Evolutionary conservation across 2,329 filamentous ascomycete genomes (phyloP), one percentile per base, ranked within the genome.

Genomic region (Ceratocystis colombiana): DNA sequence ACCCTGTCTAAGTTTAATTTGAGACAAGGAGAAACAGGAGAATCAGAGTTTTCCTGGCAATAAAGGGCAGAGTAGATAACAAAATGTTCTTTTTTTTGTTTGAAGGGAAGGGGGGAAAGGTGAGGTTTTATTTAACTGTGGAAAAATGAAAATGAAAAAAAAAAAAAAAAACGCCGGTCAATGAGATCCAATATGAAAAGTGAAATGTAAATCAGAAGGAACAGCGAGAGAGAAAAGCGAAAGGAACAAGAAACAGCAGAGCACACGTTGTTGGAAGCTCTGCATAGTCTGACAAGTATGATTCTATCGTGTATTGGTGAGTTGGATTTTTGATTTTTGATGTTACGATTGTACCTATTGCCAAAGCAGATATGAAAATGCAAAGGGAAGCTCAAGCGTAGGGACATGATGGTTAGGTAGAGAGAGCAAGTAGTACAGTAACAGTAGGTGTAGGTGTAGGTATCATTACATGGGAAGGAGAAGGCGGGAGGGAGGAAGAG

Each of bases 391-490:
- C 37, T 41, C 20, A 57, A 33, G 57, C 28, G 15, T 37, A 28
- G 46, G 6, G 41, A 5, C 12, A 55, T 44, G 22, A 53, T 17
- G 20, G 25, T 7, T 33, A 33, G 30, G 30, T 33, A 33, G 30
- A 33, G 30, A 33, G 30, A 33, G 22, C 33, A 64, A 30, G n/a
- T 28, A 37, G 6, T 28, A 37, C 25, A 7, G 15, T 59, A 41
- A 20, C 8, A 17, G 28, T n/a, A 25, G 44, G 30, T 41, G 12
- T 33, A 53, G 30, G 62, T 55, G 12, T 33, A 53, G 30, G 62
- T 55, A 64, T 64, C 46, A 33, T 64, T 55, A 55, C 62, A 62
- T 53, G n/a, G 46, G 30, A 41, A 41, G 45, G 45, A 48, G 45
- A 48, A 12, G 2, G 17, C 10, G 17, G 25, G 30, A 64, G 45